Percentiles rank a stretch among this genome's conserved stretches.
Evolutionary conservation across 2,329 filamentous ascomycete genomes (phyloP).

Genomic region (Westerdykella aurantiaca): DNA sequence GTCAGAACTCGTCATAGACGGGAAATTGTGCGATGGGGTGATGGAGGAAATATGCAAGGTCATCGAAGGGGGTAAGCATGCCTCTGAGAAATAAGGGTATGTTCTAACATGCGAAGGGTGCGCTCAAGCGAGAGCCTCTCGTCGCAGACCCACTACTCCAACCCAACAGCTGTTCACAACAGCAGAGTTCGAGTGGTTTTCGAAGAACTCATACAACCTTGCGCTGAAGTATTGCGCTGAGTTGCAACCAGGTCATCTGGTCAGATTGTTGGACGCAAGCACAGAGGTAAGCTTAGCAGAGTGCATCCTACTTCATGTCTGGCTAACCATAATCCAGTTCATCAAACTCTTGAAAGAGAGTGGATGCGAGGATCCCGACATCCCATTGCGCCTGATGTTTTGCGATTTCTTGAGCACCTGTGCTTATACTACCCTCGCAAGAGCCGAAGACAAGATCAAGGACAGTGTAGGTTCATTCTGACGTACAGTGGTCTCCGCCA

Average conservation of each 20-base stretch:
- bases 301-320: not conserved
- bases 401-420: slow-evolving; percentile 62
- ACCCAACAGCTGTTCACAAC: slow-evolving; percentile 48
- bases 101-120: slow-evolving; percentile 43
- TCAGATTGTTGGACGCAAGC: slow-evolving; percentile 50
- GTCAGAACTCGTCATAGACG: slow-evolving; percentile 37
- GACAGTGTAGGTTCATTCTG: slow-evolving; percentile 30
- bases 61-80: slow-evolving; percentile 45
- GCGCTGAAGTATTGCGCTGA: slow-evolving; percentile 57
- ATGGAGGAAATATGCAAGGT: slow-evolving; percentile 50
- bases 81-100: not conserved
- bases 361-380: slow-evolving; percentile 38
- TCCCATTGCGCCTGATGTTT: slow-evolving; percentile 57
- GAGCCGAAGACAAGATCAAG: slow-evolving; percentile 39
- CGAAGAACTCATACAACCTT: slow-evolving; percentile 73
- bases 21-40: slow-evolving; percentile 19
- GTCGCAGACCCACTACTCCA: slow-evolving; percentile 40
- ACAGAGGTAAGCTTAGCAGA: slow-evolving; percentile 30
- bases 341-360: slow-evolving; percentile 34
- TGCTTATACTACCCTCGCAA: slow-evolving; percentile 44
- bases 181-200: slow-evolving; percentile 76
- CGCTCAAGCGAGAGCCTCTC: slow-evolving; percentile 40
- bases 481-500: slow-evolving; percentile 7
- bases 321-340: slow-evolving; percentile 29
- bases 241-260: slow-evolving; percentile 51